These are phyloP conservation scores for Basipetospora chlamydospora DNA, from an alignment of 2,329 filamentous ascomycete genomes.

Conservation along the genomic window DNA sequence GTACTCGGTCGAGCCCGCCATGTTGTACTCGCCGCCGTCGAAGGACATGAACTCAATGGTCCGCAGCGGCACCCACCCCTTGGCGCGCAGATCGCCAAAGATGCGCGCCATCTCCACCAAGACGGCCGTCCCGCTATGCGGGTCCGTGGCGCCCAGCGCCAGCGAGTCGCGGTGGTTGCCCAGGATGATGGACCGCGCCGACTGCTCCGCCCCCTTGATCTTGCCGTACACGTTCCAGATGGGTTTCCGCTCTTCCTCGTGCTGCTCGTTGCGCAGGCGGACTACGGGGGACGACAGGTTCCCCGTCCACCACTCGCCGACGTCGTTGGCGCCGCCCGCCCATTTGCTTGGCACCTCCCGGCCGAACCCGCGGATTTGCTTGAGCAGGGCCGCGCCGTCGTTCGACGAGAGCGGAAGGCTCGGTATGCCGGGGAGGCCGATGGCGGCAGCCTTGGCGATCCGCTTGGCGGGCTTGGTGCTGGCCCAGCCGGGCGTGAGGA, in stretches of 20 bases:
- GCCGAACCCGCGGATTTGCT: constrained; percentile 63
- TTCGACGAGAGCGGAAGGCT: constrained; percentile 83
- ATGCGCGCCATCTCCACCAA: constrained; percentile 80
- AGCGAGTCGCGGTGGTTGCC: constrained; percentile 90
- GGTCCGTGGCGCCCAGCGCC: constrained; percentile 76
- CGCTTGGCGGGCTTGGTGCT: constrained; percentile 52
- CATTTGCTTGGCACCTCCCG: constrained; percentile 53
- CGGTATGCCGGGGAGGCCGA: constrained; percentile 67
- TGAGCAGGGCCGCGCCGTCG: constrained; percentile 68
- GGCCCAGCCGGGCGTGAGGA: constrained; percentile 79
- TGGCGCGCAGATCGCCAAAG: constrained; percentile 60
- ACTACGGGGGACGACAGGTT: constrained; percentile 61
- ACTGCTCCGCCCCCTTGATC: constrained; percentile 72
- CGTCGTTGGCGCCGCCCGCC: constrained; percentile 61
- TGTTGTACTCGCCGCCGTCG: constrained; percentile 88
- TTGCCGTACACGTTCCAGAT: constrained; percentile 88
- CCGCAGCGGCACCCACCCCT: constrained; percentile 82
- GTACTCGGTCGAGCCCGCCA: constrained; percentile 86
- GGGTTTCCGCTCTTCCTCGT: constrained; percentile 65
- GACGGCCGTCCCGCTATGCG: constrained; percentile 77
- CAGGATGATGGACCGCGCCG: constrained; percentile 70
- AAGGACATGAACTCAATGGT: constrained; percentile 95
- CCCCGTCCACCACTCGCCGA: constrained; percentile 76
- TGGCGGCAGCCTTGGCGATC: constrained; percentile 53
- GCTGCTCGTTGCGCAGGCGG: constrained; percentile 72